Base-by-base conservation (phyloP, 139 green algal genomes). In the Raphidocelis subcapitata region DNA sequence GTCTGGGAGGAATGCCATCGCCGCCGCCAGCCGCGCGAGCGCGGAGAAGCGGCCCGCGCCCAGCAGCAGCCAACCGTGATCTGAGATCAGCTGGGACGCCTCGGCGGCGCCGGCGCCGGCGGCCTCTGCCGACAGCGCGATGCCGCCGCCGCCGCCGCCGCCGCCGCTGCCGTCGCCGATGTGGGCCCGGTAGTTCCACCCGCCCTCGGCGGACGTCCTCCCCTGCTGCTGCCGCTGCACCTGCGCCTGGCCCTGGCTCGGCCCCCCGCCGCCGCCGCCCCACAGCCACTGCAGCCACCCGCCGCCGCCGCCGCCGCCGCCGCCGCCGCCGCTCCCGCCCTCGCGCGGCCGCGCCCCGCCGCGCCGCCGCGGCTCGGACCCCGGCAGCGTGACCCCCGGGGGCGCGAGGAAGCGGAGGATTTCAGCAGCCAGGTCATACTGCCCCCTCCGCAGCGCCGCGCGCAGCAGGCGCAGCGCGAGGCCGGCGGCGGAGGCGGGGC, bases 351-450 rank as follows among this genome's bases (percentile, higher is more conserved):
- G 15, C 57, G 32, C 35, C 16, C 35, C 3, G 2, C 62, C 24
- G 57, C 56, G 8, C n/a, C 67, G 31, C 60, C 57, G 21, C 18
- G 5, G 21, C 64, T 20, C 44, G 12, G 24, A 8, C 64, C 41
- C 23, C 37, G 12, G 8, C 3, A 16, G 47, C 36, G 69, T 49
- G n/a, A 87, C 84, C 2, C 69, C 41, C 0, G 87, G 88, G 5
- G 86, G 86, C 29, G 92, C 69, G 24, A 95, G 63, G 65, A 96
- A 96, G 51, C 91, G 81, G 32, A 97, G 81, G 67, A 96, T 82
- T 69, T 97, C 92, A 1, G 85, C 82, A 0, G 73, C 80, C 57
- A 97, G 84, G 23, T 79, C 72, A 65, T 92, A 95, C 77, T 90
- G 77, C 5, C 62, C 82, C 1, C 62, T 73, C 20, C 61, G 46